Percentiles rank a stretch among this genome's conserved stretches.
These are phyloP conservation scores for Fusarium pseudoanthophilum DNA, from an alignment of 2,329 filamentous ascomycete genomes.

Conservation along the genomic window DNA sequence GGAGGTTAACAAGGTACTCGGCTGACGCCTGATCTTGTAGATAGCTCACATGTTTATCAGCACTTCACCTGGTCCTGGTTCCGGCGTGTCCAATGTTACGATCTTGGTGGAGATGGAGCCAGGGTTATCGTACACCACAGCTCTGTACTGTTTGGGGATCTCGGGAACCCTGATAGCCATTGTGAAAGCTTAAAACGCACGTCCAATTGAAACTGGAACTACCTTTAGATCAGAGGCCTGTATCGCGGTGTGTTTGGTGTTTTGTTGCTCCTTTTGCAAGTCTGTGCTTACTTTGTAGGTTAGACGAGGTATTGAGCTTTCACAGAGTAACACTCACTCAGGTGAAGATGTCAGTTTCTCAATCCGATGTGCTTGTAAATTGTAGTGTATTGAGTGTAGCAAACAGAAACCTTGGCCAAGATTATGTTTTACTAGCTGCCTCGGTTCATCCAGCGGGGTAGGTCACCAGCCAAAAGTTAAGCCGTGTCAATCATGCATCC, in stretches of 20 bases:
- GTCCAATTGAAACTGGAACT: too few species aligned
- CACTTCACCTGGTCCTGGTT: not conserved
- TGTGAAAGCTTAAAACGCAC: too few species aligned
- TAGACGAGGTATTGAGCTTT: accelerated
- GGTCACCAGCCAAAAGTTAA: accelerated
- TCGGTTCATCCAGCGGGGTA: not conserved
- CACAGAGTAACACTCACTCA: not conserved
- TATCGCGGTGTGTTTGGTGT: not conserved
- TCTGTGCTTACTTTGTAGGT: accelerated
- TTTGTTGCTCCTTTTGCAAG: not conserved
- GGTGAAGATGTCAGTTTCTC: accelerated
- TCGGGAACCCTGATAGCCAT: not conserved
- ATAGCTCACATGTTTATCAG: not conserved
- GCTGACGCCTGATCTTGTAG: accelerated
- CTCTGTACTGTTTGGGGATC: not conserved
- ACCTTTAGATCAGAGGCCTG: not conserved
- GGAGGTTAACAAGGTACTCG: accelerated
- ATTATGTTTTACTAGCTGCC: not conserved
- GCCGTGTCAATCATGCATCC: not conserved
- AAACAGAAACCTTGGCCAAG: accelerated
- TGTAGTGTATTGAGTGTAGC: too few species aligned
- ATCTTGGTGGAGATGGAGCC: not conserved
- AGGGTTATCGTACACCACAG: not conserved
- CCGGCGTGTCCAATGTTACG: not conserved
- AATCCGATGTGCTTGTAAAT: accelerated